phyloP scores from a whole-genome alignment of 148 eudicot species.

The Amaranthus cruentus region DNA sequence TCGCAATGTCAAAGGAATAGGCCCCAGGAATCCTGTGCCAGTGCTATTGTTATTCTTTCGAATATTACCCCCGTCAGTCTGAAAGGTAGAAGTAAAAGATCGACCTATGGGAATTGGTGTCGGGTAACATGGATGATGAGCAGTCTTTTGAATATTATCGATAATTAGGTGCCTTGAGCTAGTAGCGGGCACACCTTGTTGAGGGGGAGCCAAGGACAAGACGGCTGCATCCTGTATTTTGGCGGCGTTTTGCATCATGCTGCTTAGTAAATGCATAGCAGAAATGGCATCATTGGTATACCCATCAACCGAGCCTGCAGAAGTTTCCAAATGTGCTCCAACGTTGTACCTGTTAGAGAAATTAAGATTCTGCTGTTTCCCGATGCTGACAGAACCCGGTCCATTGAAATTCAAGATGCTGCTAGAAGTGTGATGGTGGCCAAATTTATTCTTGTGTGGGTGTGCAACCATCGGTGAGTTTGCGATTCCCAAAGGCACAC shows the following conservation, averaged over 20 bases:
- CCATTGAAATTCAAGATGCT: conserved; percentile 27
- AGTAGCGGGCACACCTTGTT: conserved; percentile 16
- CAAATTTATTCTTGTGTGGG: conserved; percentile 23
- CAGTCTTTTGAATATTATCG: conserved; percentile 16
- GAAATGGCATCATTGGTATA: conserved; percentile 58
- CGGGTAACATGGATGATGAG: conserved; percentile 30
- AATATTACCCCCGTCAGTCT: conserved; percentile 15
- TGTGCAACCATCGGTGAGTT: conserved; percentile 22
- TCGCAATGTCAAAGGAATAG: too few species aligned
- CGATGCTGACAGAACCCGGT: conserved; percentile 16
- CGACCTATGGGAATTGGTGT: conserved; percentile 22
- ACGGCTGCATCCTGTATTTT: conserved; percentile 11
- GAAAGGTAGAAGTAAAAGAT: conserved; percentile 28
- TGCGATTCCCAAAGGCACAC: conserved; percentile 26
- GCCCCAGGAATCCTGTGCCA: background rate
- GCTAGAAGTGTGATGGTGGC: conserved; percentile 24
- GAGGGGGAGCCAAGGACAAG: conserved; percentile 24
- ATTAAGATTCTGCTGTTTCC: conserved; percentile 28
- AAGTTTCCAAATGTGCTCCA: conserved; percentile 11
- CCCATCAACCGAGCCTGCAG: conserved; percentile 35
- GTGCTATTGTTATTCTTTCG: background rate
- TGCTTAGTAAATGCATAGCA: conserved; percentile 76
- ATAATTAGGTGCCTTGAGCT: conserved; percentile 30
- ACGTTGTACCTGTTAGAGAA: conserved; percentile 21
- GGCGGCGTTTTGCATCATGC: conserved; percentile 56